These are phyloP conservation scores for Pleurotus cornucopiae DNA, from an alignment of 768 basidiomycete species.

Conservation along the genomic window DNA sequence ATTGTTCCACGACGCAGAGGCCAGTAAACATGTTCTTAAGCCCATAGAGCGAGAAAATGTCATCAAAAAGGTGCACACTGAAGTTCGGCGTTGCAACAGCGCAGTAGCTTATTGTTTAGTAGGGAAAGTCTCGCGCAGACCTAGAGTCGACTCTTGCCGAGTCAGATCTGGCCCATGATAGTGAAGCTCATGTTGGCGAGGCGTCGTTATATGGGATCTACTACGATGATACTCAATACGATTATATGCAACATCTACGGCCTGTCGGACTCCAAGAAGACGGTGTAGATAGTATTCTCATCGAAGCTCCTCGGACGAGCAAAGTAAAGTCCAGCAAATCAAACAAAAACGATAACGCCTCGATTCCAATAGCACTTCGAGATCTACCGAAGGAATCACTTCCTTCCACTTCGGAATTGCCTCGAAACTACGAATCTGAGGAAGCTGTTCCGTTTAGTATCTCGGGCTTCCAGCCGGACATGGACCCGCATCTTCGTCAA, in stretches of 20 bases:
- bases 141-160: conserved; percentile 57
- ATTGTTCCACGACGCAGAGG: conserved; percentile 89
- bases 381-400: conserved; percentile 68
- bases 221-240: conserved; percentile 94
- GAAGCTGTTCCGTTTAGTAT: conserved; percentile 80
- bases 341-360: conserved; percentile 25
- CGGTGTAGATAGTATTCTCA: conserved; percentile 74
- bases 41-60: conserved; percentile 69
- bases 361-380: conserved; percentile 34
- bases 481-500: conserved; percentile 95
- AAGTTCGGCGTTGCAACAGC: conserved; percentile 9
- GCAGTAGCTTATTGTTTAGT: conserved; percentile 13
- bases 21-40: conserved; percentile 86
- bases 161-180: conserved; percentile 43
- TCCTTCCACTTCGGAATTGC: conserved; percentile 71
- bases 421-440: conserved; percentile 70
- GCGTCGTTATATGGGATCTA: conserved; percentile 87
- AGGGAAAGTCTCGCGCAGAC: conserved; percentile 83
- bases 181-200: conserved; percentile 69
- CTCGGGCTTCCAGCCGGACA: conserved; percentile 87
- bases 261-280: conserved; percentile 72
- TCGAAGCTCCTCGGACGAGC: conserved; percentile 62
- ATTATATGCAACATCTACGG: conserved; percentile 97
- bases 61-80: conserved; percentile 46
- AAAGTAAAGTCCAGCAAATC: conserved; percentile 27